Base-by-base conservation (phyloP, 2,329 filamentous ascomycete species). In the Talaromyces marneffei region DNA sequence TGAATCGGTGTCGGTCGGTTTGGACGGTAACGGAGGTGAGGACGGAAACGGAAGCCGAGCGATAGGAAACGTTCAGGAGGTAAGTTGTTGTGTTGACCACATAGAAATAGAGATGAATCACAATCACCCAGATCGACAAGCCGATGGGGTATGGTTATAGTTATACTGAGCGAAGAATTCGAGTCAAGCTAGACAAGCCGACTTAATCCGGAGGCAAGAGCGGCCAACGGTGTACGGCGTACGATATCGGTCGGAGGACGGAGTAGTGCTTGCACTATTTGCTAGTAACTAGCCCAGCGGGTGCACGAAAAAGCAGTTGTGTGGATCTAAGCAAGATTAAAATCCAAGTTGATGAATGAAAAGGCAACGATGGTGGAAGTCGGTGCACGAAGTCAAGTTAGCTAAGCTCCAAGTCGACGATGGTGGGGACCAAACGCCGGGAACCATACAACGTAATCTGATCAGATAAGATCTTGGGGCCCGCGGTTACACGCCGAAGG, bases 391-490 rank as follows among this genome's bases (percentile, higher is more conserved):
- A 14, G 27, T 31, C 40, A 44, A 10, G 18, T 44, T 44, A 20
- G 40, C n/a, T 14, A 31, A 48, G 44, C 27, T 33, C 48, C n/a
- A 3, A n/a, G 48, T 31, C 27, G 27, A 52, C 3, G 29, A 5
- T 52, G 18, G 48, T 35, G 48, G 48, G 48, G 46, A 18, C 27
- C n/a, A n/a, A n/a, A n/a, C n/a, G n/a, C n/a, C n/a, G n/a, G n/a
- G n/a, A 12, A 6, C 5, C 42, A 48, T 20, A 12, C 48, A 25
- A 25, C 29, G 8, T 46, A 48, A 57, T 59, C 57, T 50, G 57
- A 59, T 59, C 57, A 59, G 57, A 59, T 59, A 59, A 59, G 57
- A 59, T 59, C 40, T 35, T 20, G 27, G n/a, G 25, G 40, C 23
- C 40, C 40, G 31, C n/a, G 20, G 52, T 55, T 42, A 20, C 53